These are phyloP conservation scores for Zygosaccharomyces pseudobailii DNA, from an alignment of 1,139 yeast genomes.

Conservation along the genomic window DNA sequence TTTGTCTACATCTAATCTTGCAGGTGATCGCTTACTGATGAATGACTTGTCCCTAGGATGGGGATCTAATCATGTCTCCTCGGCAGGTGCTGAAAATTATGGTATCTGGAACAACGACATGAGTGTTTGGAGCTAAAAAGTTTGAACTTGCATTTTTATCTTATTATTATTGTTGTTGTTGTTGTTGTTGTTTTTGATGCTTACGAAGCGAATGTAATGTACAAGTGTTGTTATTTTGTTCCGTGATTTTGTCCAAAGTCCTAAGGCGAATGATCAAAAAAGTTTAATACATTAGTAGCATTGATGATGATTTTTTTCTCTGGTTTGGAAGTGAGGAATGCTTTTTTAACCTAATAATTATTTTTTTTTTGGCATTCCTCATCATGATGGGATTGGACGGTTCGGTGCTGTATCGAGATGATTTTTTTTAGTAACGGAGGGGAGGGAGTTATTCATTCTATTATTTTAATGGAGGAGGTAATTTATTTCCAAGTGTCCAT, in stretches of 20 bases:
- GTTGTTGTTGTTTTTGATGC: neutral
- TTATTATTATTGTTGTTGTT: neutral
- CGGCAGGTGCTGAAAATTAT: conserved; percentile 23
- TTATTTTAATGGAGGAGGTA: neutral
- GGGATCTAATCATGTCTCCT: conserved; percentile 26
- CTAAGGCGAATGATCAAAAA: neutral
- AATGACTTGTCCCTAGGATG: conserved; percentile 24
- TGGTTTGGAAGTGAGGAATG: conserved; percentile 1
- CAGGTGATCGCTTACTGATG: conserved; percentile 14
- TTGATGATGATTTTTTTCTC: neutral
- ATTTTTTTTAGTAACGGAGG: conserved; percentile 1
- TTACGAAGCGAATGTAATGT: neutral
- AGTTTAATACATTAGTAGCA: conserved; percentile 1
- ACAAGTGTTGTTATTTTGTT: neutral
- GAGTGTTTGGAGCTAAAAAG: conserved; percentile 34
- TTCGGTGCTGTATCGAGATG: neutral
- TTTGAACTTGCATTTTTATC: neutral
- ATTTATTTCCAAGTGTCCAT: neutral
- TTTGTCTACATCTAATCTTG: conserved; percentile 2
- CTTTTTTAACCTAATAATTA: neutral
- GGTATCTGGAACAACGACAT: conserved; percentile 35
- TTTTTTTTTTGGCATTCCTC: conserved; percentile 1
- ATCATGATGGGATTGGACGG: neutral
- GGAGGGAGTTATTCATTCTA: conserved; percentile 1
- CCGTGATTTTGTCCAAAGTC: neutral